phyloP scores from a whole-genome alignment of 177 flowering plant species.

The Tripterygium wilfordii region DNA sequence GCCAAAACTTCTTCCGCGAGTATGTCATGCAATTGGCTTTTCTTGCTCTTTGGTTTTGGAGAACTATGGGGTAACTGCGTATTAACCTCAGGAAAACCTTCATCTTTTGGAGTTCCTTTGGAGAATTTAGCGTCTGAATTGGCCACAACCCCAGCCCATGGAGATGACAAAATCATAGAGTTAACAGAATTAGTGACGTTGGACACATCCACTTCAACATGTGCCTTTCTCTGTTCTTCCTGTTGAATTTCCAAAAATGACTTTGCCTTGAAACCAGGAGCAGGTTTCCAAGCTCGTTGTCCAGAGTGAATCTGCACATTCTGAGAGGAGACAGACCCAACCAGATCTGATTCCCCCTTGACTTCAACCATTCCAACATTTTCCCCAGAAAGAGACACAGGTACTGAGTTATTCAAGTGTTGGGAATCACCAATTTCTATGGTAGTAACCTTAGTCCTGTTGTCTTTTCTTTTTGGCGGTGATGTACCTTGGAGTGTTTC shows the following conservation, averaged over 20 bases:
- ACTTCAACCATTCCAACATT: slow-evolving; percentile 19
- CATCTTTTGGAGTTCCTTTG: slow-evolving; percentile 34
- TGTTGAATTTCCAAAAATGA: slow-evolving; percentile 87
- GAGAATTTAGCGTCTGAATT: slow-evolving; percentile 44
- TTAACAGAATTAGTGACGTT: slow-evolving; percentile 31
- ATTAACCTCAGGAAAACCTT: slow-evolving; percentile 16
- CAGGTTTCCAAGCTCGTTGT: slow-evolving; percentile 83
- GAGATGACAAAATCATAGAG: slow-evolving; percentile 32
- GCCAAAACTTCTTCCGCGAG: slow-evolving; percentile 62
- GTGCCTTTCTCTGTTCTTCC: slow-evolving; percentile 75
- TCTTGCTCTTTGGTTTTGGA: slow-evolving; percentile 34
- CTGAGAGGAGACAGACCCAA: slow-evolving; percentile 22
- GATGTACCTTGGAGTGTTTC: slow-evolving; percentile 21
- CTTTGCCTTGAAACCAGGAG: slow-evolving; percentile 80
- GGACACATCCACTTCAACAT: slow-evolving; percentile 33
- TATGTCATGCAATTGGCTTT: slow-evolving; percentile 74
- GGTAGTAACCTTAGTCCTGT: slow-evolving; percentile 13
- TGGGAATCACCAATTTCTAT: slow-evolving; percentile 20
- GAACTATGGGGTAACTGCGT: slow-evolving; percentile 26
- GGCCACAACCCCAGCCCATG: slow-evolving; percentile 75
- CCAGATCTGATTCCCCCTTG: slow-evolving; percentile 18
- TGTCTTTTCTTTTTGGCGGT: slow-evolving; percentile 14
- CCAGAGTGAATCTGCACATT: slow-evolving; percentile 22
- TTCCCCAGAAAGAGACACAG: slow-evolving; percentile 7
- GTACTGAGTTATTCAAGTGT: slow-evolving; percentile 6